Evolutionary conservation across 306 rosid species (phyloP), one percentile per base, ranked within the genome.

Genomic region (Cicer yamashitae): DNA sequence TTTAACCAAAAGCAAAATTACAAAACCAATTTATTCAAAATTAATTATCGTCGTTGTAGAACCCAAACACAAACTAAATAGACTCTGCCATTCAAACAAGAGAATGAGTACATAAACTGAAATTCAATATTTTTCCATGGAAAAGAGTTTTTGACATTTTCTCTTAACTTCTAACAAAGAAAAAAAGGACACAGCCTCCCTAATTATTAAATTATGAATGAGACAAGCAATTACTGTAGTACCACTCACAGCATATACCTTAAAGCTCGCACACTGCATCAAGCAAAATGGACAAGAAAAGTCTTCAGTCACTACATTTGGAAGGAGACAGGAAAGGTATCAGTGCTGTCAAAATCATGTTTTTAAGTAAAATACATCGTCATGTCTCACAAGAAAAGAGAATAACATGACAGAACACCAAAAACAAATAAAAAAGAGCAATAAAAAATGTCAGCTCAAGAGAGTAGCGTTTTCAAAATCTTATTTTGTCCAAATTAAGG

Each of bases 271-370:
- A 67, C 99, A 92, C 77, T 80, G 91, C 93, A 90, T 89, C 88
- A 89, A 79, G 85, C 99, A 94, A 91, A 94, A 92, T 18, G 99
- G 96, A 70, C 99, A 94, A 76, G 93, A 69, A 83, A 90, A 92
- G 82, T 87, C 92, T 78, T 94, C 99, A 7, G 97, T 92, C 68
- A 92, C 99, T 94, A 90, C 82, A 87, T 71, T 75, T 73, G 34
- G 47, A 75, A 77, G 68, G 75, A 78, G 71, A 82, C 47, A 13
- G 12, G 57, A 80, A 75, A 78, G n/a, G 10, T 52, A 61, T 79
- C 79, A 75, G 63, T 53, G 70, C 10, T 30, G 43, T 41, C 67
- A 38, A 68, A 65, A 73, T 68, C 14, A 9, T 38, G 37, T 25
- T 47, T 44, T 46, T 38, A 0, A 7, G 20, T 18, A 25, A 22